These are phyloP conservation scores for Plenodomus biglobosus DNA, from an alignment of 2,329 filamentous ascomycete species.

Conservation along the genomic window DNA sequence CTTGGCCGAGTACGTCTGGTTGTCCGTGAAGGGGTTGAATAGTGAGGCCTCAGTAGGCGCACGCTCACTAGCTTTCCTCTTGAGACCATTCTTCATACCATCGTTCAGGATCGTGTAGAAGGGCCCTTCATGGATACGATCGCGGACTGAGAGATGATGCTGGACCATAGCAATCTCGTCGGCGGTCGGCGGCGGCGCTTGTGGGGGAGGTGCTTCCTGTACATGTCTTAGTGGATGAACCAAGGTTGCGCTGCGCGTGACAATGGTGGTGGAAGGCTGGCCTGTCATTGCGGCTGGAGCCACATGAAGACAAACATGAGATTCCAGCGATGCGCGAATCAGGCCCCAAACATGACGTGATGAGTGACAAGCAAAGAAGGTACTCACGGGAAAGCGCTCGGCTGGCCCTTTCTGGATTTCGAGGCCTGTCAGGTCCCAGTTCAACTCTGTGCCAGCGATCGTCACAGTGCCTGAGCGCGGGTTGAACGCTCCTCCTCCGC, in stretches of 20 bases:
- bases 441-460: constrained; percentile 48
- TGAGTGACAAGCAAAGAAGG: constrained; percentile 2
- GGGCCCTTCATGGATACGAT: constrained; percentile 60
- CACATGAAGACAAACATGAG: constrained; percentile 9
- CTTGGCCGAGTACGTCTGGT: constrained; percentile 61
- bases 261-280: not conserved
- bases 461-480: constrained; percentile 39
- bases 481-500: constrained; percentile 34
- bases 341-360: not conserved
- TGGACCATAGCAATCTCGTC: constrained; percentile 53
- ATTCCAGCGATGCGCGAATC: not conserved
- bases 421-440: constrained; percentile 46
- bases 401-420: constrained; percentile 45
- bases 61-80: constrained; percentile 42
- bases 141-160: constrained; percentile 55
- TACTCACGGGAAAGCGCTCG: constrained; percentile 46
- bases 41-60: constrained; percentile 38
- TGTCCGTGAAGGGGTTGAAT: constrained; percentile 64
- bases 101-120: constrained; percentile 60
- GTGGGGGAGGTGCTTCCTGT: constrained; percentile 39
- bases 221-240: constrained; percentile 20
- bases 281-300: constrained; percentile 8
- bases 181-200: constrained; percentile 44
- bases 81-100: constrained; percentile 48
- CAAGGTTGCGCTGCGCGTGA: constrained; percentile 3